Base-by-base conservation (phyloP, 1,139 yeast genomes). In the Tardiomyces depauwii region DNA sequence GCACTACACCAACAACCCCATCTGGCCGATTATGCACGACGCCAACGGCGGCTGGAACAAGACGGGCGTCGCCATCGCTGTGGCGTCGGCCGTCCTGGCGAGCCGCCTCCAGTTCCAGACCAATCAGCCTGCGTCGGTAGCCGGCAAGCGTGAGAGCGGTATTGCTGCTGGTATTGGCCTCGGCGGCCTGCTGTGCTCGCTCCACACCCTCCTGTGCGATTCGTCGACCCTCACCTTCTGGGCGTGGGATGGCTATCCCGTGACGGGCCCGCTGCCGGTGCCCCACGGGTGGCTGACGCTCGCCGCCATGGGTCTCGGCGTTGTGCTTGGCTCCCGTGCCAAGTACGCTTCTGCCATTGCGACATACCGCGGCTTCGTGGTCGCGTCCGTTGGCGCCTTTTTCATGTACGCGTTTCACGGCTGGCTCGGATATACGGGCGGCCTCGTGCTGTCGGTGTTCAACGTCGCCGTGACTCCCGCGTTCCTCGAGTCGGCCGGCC, bases 181-280 rank as follows among this genome's bases (percentile, higher is more conserved):
- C 53, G 96, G 94, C 27, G 80, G 89, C 0, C 71, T 82, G 49
- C 62, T 88, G 42, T 89, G 81, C 62, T 76, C 85, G 6, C 64
- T 83, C 32, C 83, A 82, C 56, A 84, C 93, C 12, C 77, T 81
- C 67, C 66, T 89, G 45, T 76, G 86, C 18, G 98, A 91, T 61
- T 76, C 96, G 0, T 81, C 94, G 2, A 85, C 94, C 6, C 72
- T 89, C 46, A 82, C 86, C 16, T 71, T 82, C 44, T 91, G 97
- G 97, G 79, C 80, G 13, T 91, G 97, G 97, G 85, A 82, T 52
- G 98, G 98, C 1, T 91, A 73, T 62, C 95, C 95, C 42, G 70
- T 86, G 16, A 69, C 71, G 11, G 97, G 97, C 0, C 97, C 97
- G 12, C 72, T 86, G 32, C 88, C 96, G 12, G 80, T 89, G 51